Base-by-base conservation (phyloP, 371 early-diverging fungal species). In the Basidiobolus meristosporus region DNA sequence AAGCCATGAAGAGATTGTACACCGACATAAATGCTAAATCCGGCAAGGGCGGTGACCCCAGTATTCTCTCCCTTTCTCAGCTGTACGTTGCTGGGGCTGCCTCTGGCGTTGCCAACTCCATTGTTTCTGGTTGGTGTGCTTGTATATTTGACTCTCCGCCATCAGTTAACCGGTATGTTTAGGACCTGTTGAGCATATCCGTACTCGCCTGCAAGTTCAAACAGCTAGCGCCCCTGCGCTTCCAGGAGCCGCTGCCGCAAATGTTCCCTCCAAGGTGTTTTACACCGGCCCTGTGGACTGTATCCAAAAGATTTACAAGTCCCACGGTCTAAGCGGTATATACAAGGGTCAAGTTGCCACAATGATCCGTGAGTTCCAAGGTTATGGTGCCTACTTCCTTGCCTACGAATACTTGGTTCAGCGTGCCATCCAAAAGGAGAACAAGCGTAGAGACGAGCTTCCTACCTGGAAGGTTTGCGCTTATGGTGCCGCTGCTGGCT, bases 321-420 rank as follows among this genome's bases (percentile, higher is more conserved):
- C 52, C 31, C 62, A 77, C 40, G 89, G 89, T 17, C 45, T 77
- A 12, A 39, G 41, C 17, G 86, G 87, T 18, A 63, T 88, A 36
- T 90, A 79, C 65, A 76, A 78, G 48, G 90, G 90, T 1, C 77
- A 82, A 53, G 62, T 55, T 6, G 65, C 83, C 34, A 87, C 87
- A 2, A 54, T 83, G 47, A 54, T 73, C 5, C 71, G 89, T 46
- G 85, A 84, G 54, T 70, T 77, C 56, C 73, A 75, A 47, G 80
- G 80, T 23, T 79, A 78, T 39, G 80, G 80, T 40, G 75, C 76
- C 34, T 84, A 84, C 54, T 84, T 84, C 47, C 60, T 76, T 39
- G 71, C 77, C 0, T 84, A 82, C 41, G 85, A 84, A 45, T 76
- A 66, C 32, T 51, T 82, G 41, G 73, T 82, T 20, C 73, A 81